Evolutionary conservation across 768 basidiomycete species (phyloP), one percentile per base, ranked within the genome.

Genomic region (Lactarius akahatsu): DNA sequence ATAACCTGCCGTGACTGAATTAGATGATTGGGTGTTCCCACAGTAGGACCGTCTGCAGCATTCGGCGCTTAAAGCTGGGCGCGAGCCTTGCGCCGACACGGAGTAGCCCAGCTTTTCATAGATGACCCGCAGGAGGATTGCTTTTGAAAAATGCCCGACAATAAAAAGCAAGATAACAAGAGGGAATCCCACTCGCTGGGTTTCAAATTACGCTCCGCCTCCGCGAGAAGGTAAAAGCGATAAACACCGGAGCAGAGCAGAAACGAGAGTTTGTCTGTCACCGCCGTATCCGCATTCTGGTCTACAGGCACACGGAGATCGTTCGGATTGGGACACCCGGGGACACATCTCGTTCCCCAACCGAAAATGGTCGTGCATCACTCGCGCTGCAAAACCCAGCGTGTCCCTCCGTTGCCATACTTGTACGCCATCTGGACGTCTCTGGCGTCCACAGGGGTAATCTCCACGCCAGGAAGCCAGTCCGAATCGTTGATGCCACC

Each of bases 171-270:
- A 10, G 38, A 13, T 52, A 50, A 57, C 16, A 47, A 57, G 59
- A 65, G 45, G 16, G 38, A 57, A 40, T 36, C 18, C 13, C 23
- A 64, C 50, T 69, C 68, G 68, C 68, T 69, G 68, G 66, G 68
- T 69, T 69, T 61, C 15, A 69, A 69, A 69, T 69, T 69, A 55
- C 45, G 52, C 68, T 68, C 66, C 66, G 68, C 68, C 50, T 52
- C 50, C 50, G 68, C 67, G 61, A 61, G 52, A 66, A 58, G 65
- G 56, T 41, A 61, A 61, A 55, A 45, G 59, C 50, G 34, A 61
- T 66, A 47, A 59, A 61, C 57, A 60, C 66, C 50, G 66, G 47
- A 59, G 65, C 61, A 55, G 56, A 62, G 65, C 61, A 54, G 47
- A 59, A 55, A 68, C 57, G 40, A 63, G 66, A 67, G 57, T 59